phyloP scores from a whole-genome alignment of 257 asterid genomes.

The Solanum etuberosum region DNA sequence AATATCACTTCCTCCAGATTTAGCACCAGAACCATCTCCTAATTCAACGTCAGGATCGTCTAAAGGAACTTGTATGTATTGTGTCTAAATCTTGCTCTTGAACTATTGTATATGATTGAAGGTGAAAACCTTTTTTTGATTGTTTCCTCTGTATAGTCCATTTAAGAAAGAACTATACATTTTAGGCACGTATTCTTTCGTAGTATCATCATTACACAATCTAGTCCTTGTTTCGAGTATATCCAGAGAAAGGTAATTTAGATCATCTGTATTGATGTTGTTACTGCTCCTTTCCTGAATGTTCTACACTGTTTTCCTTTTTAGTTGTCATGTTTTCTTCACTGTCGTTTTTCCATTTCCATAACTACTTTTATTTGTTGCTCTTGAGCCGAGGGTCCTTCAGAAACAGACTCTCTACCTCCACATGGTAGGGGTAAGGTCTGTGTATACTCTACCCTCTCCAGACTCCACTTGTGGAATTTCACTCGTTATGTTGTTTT shows the following conservation, averaged over 20 bases:
- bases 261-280: not conserved
- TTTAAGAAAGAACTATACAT: not conserved
- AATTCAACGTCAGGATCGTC: not conserved
- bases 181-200: not conserved
- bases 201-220: not conserved
- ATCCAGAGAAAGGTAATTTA: not conserved
- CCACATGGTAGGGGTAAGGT: too few relatives aligned
- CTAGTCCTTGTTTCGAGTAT: not conserved
- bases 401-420: too few relatives aligned
- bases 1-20: not conserved
- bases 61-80: not conserved
- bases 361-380: too few relatives aligned
- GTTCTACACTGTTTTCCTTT: too few relatives aligned
- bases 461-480: too few relatives aligned
- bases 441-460: too few relatives aligned
- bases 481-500: not conserved
- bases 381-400: too few relatives aligned
- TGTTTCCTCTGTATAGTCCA: not conserved
- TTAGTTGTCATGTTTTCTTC: too few relatives aligned
- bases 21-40: not conserved
- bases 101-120: not conserved
- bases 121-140: not conserved
- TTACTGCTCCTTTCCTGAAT: too few relatives aligned
- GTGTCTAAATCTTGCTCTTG: not conserved
- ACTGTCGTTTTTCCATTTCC: too few relatives aligned